Percentiles rank a stretch among this genome's conserved stretches.
These are phyloP conservation scores for Cryphonectria radicalis DNA, from an alignment of 2,329 filamentous ascomycete genomes.

Conservation along the genomic window DNA sequence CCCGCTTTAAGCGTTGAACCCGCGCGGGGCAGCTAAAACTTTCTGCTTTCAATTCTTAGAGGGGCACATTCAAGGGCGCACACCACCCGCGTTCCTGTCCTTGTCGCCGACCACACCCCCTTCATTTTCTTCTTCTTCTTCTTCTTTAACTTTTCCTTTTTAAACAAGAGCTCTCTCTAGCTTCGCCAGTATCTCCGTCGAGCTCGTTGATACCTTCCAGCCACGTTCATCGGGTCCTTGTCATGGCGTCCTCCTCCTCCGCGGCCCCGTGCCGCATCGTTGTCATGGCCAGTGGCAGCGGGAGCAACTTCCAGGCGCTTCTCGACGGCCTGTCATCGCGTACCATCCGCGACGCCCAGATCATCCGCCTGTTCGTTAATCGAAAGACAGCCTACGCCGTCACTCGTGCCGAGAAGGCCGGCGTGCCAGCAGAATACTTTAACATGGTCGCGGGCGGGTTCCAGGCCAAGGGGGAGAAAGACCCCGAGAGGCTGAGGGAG, in stretches of 20 bases:
- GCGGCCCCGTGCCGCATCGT: slow-evolving; percentile 55
- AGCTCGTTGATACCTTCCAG: neutral
- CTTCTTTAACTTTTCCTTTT: no score
- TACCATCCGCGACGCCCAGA: slow-evolving; percentile 46
- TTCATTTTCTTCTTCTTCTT: no score
- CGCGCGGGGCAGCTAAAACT: neutral
- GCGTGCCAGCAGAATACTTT: slow-evolving; percentile 78
- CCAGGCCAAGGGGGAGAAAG: slow-evolving; percentile 59
- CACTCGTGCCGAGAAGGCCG: slow-evolving; percentile 48
- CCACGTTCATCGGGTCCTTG: neutral
- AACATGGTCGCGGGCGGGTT: slow-evolving; percentile 78
- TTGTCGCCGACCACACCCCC: neutral
- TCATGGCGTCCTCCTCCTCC: slow-evolving; percentile 19
- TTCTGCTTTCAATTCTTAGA: neutral
- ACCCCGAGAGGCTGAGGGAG: slow-evolving; percentile 56
- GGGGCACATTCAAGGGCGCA: neutral
- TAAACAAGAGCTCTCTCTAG: neutral
- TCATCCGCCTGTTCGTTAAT: slow-evolving; percentile 54
- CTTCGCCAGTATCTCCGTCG: neutral
- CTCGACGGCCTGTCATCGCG: slow-evolving; percentile 51
- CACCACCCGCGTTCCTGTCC: neutral
- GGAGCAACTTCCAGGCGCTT: slow-evolving; percentile 80
- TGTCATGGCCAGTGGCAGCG: slow-evolving; percentile 74
- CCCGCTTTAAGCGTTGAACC: neutral
- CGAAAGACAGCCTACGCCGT: slow-evolving; percentile 52